Base-by-base conservation (phyloP, 2,329 filamentous ascomycete genomes). In the Coccinonectria pachysandricola region DNA sequence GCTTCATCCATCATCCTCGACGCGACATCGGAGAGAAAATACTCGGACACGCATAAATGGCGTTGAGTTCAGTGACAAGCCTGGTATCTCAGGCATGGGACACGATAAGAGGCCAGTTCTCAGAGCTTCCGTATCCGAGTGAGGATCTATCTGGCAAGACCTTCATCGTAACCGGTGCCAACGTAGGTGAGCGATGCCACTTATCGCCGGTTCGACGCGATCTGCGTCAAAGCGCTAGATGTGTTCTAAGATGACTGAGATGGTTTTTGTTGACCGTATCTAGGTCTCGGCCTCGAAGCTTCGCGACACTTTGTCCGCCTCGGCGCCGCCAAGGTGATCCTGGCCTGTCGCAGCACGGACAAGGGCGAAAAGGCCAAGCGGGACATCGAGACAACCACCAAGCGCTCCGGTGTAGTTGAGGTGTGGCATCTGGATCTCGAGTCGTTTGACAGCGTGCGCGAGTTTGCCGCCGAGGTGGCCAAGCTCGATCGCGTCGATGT, bases 351-450 rank as follows among this genome's bases (percentile, higher is more conserved):
- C 14, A 45, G 42, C 15, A 18, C 52, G 3, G 40, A 46, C 5
- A 59, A 59, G 26, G 63, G 56, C 24, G 43, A 60, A 18, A 50
- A 40, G 1, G 62, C 64, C 17, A 47, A 50, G 28, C 30, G 27
- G 3, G 42, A 52, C 12, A 56, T 59, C 19, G 47, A 53, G 17
- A 38, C 40, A 5, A 34, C 38, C 3, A 55, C 43, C 0, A 19
- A 25, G 4, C 30, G 33, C 8, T 23, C 32, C 5, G 36, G 35
- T 4, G 37, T 43, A 4, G 42, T 62, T 14, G 53, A 60, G 16
- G 58, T 64, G 11, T 67, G 59, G 59, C 18, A 49, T 6, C 37
- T 65, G 8, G 60, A 67, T 34, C 52, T 65, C 30, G 23, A 28
- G 7, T 53, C 44, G 5, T 62, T 57, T 43, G 54, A 36, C 5